Conservation (phyloP, 345 rosid genomes). For the Rhizophora apiculata region DNA sequence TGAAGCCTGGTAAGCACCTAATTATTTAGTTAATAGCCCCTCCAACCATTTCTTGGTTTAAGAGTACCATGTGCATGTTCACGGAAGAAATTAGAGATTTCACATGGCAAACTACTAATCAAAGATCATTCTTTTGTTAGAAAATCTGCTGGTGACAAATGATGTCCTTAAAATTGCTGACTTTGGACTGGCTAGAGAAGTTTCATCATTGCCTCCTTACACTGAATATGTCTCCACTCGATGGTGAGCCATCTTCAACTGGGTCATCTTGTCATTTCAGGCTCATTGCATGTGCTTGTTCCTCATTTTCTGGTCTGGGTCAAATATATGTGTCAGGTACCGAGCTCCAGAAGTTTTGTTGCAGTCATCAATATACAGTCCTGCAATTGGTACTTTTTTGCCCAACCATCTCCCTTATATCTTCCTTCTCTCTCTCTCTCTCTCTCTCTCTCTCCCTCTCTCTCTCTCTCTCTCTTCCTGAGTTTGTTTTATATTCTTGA, state of each 20-base stretch:
- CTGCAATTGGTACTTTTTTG: slow-evolving; percentile 66
- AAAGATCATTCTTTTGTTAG: slow-evolving; percentile 29
- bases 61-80: slow-evolving; percentile 7
- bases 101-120: slow-evolving; percentile 10
- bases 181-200: slow-evolving; percentile 95
- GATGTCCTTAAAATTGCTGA: slow-evolving; percentile 85
- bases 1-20: slow-evolving; percentile 69
- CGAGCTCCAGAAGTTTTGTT: slow-evolving; percentile 95
- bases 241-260: slow-evolving; percentile 47
- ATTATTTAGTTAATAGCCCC: slow-evolving; percentile 4
- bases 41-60: slow-evolving; percentile 7
- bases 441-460: too few species aligned
- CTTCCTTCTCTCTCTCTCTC: too few species aligned
- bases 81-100: slow-evolving; percentile 3
- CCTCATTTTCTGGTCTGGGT: slow-evolving; percentile 10
- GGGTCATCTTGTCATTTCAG: background rate
- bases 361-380: slow-evolving; percentile 78
- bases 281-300: background rate
- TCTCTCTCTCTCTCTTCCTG: too few species aligned
- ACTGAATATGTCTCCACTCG: slow-evolving; percentile 98
- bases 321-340: slow-evolving; percentile 47
- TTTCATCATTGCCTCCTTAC: slow-evolving; percentile 83
- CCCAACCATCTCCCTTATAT: too few species aligned
- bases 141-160: slow-evolving; percentile 84
- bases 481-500: too few species aligned